Base-by-base conservation (phyloP, 129 eudicot species). In the Tagetes patula region DNA sequence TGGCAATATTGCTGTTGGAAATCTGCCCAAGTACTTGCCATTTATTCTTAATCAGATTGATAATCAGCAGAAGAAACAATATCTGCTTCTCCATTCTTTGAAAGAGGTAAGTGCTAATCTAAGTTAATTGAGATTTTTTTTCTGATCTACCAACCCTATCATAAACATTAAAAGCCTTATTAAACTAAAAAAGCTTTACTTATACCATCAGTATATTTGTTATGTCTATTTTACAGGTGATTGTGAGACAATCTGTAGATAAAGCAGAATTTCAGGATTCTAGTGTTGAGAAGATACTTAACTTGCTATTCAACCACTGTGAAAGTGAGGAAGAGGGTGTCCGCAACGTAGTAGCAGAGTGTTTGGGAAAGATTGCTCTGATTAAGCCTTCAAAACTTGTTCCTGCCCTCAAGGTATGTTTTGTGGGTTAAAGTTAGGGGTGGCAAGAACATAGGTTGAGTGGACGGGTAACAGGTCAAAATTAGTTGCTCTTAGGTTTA, bases 291-390 rank as follows among this genome's bases (percentile, higher is more conserved):
- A 95, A 95, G 88, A 95, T 95, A 65, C 92, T 92, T 47, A 83
- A 79, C 81, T 82, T 95, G 84, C 85, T 95, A 43, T 95, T 95
- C 54, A 95, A 90, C 71, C 97, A 95, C 79, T 90, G 97, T 67
- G 99, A 95, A 91, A 95, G 99, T 82, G 99, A 95, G 60, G 99
- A 95, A 84, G 99, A 95, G 82, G 99, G 99, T 65, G 99, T 95
- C 38, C 93, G 99, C 33, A 95, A 95, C 84, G 99, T 95, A 54
- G 99, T 95, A 27, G 99, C 99, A 0, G 98, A 94, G 75, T 94
- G 98, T 73, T 81, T 95, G 48, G 99, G 99, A n/a, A 95, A 95
- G 81, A 90, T 95, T 58, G 94, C 99, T 52, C 85, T 95, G 30
- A 95, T 95, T 41, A 91, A 95, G 76, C 99, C 99, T 80, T 83